Conservation (phyloP, 2,329 filamentous ascomycete species). For the Dothistroma pini region DNA sequence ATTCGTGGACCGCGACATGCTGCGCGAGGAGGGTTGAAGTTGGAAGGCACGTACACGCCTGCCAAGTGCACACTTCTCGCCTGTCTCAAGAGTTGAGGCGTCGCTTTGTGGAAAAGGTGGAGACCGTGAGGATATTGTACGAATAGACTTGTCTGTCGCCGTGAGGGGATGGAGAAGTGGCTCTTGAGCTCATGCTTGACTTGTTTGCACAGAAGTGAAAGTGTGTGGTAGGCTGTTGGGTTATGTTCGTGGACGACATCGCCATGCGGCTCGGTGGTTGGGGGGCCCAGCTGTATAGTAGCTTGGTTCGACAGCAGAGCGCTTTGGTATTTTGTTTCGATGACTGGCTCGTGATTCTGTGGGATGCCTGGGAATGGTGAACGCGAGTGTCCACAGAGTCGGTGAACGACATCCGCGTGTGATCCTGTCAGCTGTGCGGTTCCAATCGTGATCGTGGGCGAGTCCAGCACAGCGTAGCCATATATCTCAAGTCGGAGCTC, state of each 20-base stretch:
- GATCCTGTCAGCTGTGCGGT: slow-evolving; percentile 35
- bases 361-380: slow-evolving; percentile 38
- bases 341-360: slow-evolving; percentile 35
- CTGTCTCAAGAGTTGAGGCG: slow-evolving; percentile 40
- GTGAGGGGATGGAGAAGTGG: slow-evolving; percentile 32
- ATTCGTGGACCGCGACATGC: slow-evolving; percentile 15
- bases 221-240: slow-evolving; percentile 18
- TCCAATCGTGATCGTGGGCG: slow-evolving; percentile 39
- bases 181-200: slow-evolving; percentile 37
- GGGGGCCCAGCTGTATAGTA: slow-evolving; percentile 17
- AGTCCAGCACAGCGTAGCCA: slow-evolving; percentile 38
- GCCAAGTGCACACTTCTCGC: slow-evolving; percentile 41
- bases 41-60: slow-evolving; percentile 35
- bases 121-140: slow-evolving; percentile 42
- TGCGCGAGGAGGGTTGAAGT: slow-evolving; percentile 19
- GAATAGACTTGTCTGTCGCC: slow-evolving; percentile 38
- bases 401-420: slow-evolving; percentile 31
- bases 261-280: slow-evolving; percentile 11
- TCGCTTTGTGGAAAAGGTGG: slow-evolving; percentile 37
- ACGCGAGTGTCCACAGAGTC: slow-evolving; percentile 25
- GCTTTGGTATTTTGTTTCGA: slow-evolving; percentile 34
- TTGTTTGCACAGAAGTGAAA: slow-evolving; percentile 31
- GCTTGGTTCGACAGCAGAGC: slow-evolving; percentile 35
- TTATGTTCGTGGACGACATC: slow-evolving; percentile 10
- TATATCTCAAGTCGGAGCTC: slow-evolving; percentile 44